phyloP scores from a whole-genome alignment of 2,329 filamentous ascomycete genomes.

The Aspergillus flavus region DNA sequence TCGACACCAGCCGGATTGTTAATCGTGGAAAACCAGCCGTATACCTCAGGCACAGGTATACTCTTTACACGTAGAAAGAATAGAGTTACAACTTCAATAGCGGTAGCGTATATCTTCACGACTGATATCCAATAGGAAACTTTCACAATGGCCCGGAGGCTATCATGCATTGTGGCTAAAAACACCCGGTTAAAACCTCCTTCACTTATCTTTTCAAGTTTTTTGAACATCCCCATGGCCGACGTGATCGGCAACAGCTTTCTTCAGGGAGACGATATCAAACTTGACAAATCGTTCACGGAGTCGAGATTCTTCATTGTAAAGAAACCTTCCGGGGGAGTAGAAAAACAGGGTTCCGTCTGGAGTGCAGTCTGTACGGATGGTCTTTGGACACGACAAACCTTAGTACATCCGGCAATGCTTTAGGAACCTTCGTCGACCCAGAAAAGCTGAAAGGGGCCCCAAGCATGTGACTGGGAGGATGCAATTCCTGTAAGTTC shows the following conservation, averaged over 20 bases:
- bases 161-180: constrained; percentile 26
- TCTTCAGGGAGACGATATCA: constrained; percentile 16
- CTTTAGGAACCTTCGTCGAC: too few relatives aligned
- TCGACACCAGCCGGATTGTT: constrained; percentile 30
- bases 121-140: constrained; percentile 26
- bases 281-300: constrained; percentile 20
- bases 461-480: too few relatives aligned
- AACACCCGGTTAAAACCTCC: constrained; percentile 27
- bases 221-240: constrained; percentile 13
- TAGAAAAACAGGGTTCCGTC: constrained; percentile 17
- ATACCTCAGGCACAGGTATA: constrained; percentile 24
- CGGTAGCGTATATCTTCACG: constrained; percentile 23
- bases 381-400: too few relatives aligned
- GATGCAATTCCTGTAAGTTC: too few relatives aligned
- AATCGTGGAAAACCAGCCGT: constrained; percentile 23
- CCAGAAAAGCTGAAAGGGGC: too few relatives aligned
- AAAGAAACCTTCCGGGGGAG: constrained; percentile 21
- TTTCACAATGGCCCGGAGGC: constrained; percentile 23
- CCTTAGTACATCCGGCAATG: too few relatives aligned
- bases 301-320: constrained; percentile 19
- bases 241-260: constrained; percentile 10
- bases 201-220: constrained; percentile 18
- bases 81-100: constrained; percentile 29
- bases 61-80: constrained; percentile 25
- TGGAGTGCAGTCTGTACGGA: neutral